A percentile compares a stretch with the other conserved stretches of the same genome.
These are phyloP conservation scores for Pogostemon cablin DNA, from an alignment of 257 asterid species.

Conservation along the genomic window DNA sequence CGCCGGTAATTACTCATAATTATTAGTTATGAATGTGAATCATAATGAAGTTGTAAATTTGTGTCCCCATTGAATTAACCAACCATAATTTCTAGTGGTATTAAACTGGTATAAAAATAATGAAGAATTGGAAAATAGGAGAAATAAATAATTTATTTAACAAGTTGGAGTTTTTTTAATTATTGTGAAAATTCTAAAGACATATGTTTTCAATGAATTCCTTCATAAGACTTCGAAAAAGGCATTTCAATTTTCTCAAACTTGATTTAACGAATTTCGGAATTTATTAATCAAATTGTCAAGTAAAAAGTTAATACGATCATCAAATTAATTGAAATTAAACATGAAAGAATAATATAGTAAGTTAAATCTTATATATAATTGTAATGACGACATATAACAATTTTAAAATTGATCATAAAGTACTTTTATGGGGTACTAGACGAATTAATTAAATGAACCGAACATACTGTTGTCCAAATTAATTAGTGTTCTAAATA, in stretches of 20 bases:
- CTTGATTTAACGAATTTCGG: no score
- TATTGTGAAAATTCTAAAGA: constrained; percentile 7
- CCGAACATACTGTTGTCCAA: no score
- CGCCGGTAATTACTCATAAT: constrained; percentile 23
- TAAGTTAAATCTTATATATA: no score
- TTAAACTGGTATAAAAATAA: not conserved
- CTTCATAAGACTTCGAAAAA: constrained; percentile 18
- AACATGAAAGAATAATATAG: no score
- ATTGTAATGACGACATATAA: no score
- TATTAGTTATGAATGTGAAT: constrained; percentile 26
- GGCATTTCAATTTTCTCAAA: not conserved
- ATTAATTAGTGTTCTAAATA: no score
- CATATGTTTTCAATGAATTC: not conserved
- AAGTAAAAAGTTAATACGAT: no score
- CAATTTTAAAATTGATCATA: no score
- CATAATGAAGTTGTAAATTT: constrained; percentile 6
- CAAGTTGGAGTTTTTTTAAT: not conserved
- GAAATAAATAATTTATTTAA: not conserved
- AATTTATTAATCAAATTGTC: no score
- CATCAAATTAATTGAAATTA: no score
- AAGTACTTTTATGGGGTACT: no score
- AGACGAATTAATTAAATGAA: no score
- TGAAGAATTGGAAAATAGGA: not conserved
- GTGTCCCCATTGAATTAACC: constrained; percentile 18
- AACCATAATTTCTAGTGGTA: constrained; percentile 4